A percentile compares a stretch with the other conserved stretches of the same genome.
Evolutionary conservation across 1,284 basidiomycete species (phyloP).

Genomic region (Wallemia mellicola): DNA sequence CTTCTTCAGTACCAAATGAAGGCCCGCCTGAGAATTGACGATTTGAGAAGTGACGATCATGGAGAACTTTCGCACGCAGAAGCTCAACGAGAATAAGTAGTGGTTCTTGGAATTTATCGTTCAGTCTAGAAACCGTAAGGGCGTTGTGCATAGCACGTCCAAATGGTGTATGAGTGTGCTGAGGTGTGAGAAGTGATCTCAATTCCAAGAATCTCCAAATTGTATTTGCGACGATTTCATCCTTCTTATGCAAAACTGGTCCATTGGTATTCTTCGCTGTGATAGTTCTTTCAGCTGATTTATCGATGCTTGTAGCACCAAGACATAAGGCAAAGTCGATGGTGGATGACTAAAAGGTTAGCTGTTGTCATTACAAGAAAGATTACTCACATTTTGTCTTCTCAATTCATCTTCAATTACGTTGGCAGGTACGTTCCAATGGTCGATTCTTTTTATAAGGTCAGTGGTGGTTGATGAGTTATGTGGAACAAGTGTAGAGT

Average conservation of each 20-base stretch:
- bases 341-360: constrained; percentile 43
- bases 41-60: constrained; percentile 70
- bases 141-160: constrained; percentile 71
- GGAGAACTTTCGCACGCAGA: constrained; percentile 75
- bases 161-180: constrained; percentile 62
- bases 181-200: constrained; percentile 63
- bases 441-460: constrained; percentile 54
- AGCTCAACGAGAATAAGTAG: constrained; percentile 76
- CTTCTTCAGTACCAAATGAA: constrained; percentile 70
- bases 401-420: constrained; percentile 81
- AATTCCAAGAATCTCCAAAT: constrained; percentile 95
- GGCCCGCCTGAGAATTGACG: constrained; percentile 73
- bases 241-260: constrained; percentile 66
- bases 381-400: constrained; percentile 56
- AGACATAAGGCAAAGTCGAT: constrained; percentile 88
- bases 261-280: constrained; percentile 15
- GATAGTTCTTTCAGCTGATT: constrained; percentile 38
- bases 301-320: constrained; percentile 54
- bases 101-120: constrained; percentile 95
- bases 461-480: constrained; percentile 47
- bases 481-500: constrained; percentile 26
- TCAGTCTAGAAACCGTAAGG: constrained; percentile 42
- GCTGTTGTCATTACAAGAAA: constrained; percentile 3
- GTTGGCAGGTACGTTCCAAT: constrained; percentile 71
- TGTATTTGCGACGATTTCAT: constrained; percentile 90